These are phyloP conservation scores for Fragaria iinumae DNA, from an alignment of 306 rosid genomes.

Conservation along the genomic window DNA sequence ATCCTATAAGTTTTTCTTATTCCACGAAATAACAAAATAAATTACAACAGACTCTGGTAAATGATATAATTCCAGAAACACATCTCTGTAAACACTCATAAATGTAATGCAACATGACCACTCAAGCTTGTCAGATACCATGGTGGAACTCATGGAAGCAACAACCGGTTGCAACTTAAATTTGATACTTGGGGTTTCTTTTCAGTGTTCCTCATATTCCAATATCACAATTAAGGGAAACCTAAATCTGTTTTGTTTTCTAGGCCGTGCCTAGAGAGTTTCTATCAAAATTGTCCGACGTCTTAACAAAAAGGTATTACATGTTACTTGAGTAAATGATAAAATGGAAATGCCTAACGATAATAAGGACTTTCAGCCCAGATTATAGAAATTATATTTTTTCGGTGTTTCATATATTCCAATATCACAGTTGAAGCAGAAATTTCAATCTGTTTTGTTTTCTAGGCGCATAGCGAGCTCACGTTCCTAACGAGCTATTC, in stretches of 20 bases:
- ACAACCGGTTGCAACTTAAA: no score
- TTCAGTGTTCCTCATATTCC: not conserved
- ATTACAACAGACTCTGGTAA: not conserved
- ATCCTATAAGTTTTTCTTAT: not conserved
- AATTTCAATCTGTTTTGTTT: not conserved
- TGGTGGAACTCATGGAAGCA: not conserved
- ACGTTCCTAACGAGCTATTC: not conserved
- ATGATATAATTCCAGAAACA: not conserved
- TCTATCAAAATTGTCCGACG: not conserved
- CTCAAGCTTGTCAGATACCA: not conserved
- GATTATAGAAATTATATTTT: not conserved
- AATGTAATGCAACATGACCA: not conserved
- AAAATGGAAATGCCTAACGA: not conserved
- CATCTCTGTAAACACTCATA: not conserved
- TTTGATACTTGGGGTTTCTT: not conserved
- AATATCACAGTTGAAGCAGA: not conserved
- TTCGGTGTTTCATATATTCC: not conserved
- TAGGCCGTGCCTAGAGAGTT: not conserved
- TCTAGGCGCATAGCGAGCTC: not conserved
- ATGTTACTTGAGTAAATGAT: not conserved
- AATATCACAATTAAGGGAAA: not conserved
- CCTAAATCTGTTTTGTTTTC: not conserved
- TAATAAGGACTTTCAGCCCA: not conserved
- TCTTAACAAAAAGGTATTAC: not conserved
- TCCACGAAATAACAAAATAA: not conserved